Evolutionary conservation across 345 rosid genomes (phyloP), one percentile per base, ranked within the genome.

Genomic region (Populus ilicifolia): DNA sequence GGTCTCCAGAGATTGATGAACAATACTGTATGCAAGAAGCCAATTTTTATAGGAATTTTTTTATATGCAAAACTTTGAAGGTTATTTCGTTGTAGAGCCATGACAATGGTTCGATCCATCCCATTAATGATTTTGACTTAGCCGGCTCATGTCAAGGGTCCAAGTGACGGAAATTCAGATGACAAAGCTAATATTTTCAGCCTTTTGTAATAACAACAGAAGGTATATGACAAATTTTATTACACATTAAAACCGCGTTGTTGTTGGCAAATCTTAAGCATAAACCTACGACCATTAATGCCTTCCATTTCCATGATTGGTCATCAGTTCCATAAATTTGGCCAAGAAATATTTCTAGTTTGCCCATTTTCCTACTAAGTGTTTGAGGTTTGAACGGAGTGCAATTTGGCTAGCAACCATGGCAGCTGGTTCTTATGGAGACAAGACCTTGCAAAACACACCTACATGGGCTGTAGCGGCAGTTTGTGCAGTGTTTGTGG

Each of bases 371-470:
- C 75, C n/a, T 16, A 72, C 16, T 13, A 33, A 54, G 43, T 20
- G 46, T 44, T 21, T 8, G 27, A 65, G 6, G 46, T 65, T 21
- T 14, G 27, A 74, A 33, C 18, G 9, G 8, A 5, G 48, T 14
- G 17, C 17, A 66, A 63, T 65, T 38, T 13, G 29, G 13, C 21
- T 43, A 48, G 35, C 56, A 70, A 41, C 59, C 68, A 89, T 89
- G 92, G 88, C 86, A 18, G 75, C 54, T 7, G 84, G 66, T 72
- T 70, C 67, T 46, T 18, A 68, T 0, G 87, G 86, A 75, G 93
- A 81, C 0, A 78, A 81, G 65, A 41, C 86, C 3, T 41, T 88
- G 75, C 74, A 81, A 68, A 75, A 74, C 8, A 76, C 83, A 14
- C 83, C 83, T 5, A 76, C 73, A 23, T 80, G 77, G 80, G 82